Percentiles rank a stretch among this genome's conserved stretches.
Evolutionary conservation across 2,329 filamentous ascomycete genomes (phyloP).

Genomic region (Teratosphaeria pseudoeucalypti): DNA sequence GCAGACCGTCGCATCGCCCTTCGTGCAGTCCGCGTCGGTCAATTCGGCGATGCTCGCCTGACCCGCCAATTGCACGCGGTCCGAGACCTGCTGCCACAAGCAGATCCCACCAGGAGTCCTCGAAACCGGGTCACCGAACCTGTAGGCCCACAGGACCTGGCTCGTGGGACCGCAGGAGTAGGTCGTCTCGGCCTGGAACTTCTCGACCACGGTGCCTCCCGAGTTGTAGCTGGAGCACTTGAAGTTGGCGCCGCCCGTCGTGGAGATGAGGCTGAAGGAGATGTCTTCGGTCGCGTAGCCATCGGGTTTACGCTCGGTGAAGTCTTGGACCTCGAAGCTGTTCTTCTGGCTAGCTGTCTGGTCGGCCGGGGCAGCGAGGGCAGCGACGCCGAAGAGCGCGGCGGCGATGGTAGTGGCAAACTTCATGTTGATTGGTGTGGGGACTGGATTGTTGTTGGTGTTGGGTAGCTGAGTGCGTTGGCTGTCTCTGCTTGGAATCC

Average conservation of each 20-base stretch:
- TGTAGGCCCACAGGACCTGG: background rate
- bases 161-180: background rate
- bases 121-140: background rate
- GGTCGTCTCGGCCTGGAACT: background rate
- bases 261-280: background rate
- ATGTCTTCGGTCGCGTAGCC: background rate
- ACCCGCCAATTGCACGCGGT: background rate
- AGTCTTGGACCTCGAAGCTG: background rate
- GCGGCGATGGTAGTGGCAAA: background rate
- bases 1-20: background rate
- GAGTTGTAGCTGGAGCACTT: background rate
- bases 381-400: background rate
- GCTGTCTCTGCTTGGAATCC: background rate
- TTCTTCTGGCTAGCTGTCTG: background rate
- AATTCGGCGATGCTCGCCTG: background rate
- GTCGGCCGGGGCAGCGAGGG: background rate
- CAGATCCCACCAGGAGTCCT: background rate
- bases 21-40: background rate
- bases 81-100: background rate
- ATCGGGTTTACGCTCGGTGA: background rate
- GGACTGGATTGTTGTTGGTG: background rate
- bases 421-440: background rate
- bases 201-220: background rate
- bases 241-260: background rate
- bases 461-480: background rate